Base-by-base conservation (phyloP, 805 yeast species). In the Clavispora fructus region DNA sequence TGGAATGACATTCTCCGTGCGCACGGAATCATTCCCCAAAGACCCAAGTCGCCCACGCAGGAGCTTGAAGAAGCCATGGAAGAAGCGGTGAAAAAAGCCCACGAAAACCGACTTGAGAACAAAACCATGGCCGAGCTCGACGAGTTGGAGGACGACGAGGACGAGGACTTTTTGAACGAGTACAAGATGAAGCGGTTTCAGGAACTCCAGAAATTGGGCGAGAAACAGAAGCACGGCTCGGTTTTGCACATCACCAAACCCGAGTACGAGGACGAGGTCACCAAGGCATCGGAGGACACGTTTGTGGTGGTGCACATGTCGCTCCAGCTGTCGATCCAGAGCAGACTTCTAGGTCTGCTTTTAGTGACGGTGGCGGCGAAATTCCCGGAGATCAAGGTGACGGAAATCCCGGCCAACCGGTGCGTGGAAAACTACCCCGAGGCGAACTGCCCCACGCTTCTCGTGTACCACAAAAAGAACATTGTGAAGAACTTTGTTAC, bases 1-100 rank as follows among this genome's bases (percentile, higher is more conserved):
- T 94, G 99, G 99, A 94, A 94, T 62, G 99, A 94, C 65, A 90
- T 94, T 54, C 74, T 94, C 39, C 74, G 99, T 53, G 78, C 80
- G 3, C 87, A 91, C 51, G 98, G 98, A 23, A 82, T 94, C 45
- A 88, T 94, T 42, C 99, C 99, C 1, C 90, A 87, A 60, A 83
- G 85, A 57, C 89, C 95, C 26, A 90, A 91, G 23, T 87, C 95
- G 17, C 96, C 96, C 9, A 82, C 95, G 0, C 87, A 78, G 38
- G 85, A 88, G 64, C 62, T 94, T 40, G 98, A 94, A 61, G 91
- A 85, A 55, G 95, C 95, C 2, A 65, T 91, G 39, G 90, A 85
- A 28, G 95, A 87, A 44, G 96, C 95, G 0, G 75, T 89, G 12
- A 75, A 74, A 44, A 77, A 73, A 45, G 96, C 89, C 58, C 91